These are phyloP conservation scores for Paramecium biaurelia DNA, from an alignment of 73 alveolate genomes.

Conservation along the genomic window DNA sequence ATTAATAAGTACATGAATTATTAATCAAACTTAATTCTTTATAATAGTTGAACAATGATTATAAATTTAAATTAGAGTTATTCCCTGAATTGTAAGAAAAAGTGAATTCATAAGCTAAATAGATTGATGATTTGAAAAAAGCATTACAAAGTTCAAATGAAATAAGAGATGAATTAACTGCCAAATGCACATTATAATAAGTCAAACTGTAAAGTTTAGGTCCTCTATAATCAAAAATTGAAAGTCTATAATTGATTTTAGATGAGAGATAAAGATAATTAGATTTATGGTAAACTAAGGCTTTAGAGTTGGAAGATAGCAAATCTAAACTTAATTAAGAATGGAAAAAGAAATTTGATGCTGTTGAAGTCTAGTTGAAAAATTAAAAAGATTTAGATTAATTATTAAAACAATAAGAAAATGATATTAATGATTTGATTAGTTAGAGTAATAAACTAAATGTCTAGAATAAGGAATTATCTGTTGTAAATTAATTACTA, in stretches of 20 bases:
- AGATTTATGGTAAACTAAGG: not conserved
- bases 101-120: not conserved
- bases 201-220: not conserved
- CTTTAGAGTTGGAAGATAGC: not conserved
- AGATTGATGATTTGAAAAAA: not conserved
- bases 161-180: not conserved
- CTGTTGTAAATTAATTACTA: not conserved
- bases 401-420: not conserved
- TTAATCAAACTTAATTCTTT: not conserved
- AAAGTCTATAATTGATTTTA: not conserved
- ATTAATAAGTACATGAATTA: not conserved
- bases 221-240: not conserved
- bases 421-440: not conserved
- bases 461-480: not conserved
- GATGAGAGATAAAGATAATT: not conserved
- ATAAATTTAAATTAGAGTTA: not conserved
- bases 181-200: not conserved
- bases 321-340: conserved; percentile 5
- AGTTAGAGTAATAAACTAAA: not conserved
- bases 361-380: not conserved
- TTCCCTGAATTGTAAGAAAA: conserved; percentile 16
- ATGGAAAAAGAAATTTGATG: conserved; percentile 29
- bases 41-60: not conserved
- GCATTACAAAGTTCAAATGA: not conserved
- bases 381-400: not conserved